These are phyloP conservation scores for Plasmodium yoelii DNA, from an alignment of 169 alveolate genomes.

Conservation along the genomic window DNA sequence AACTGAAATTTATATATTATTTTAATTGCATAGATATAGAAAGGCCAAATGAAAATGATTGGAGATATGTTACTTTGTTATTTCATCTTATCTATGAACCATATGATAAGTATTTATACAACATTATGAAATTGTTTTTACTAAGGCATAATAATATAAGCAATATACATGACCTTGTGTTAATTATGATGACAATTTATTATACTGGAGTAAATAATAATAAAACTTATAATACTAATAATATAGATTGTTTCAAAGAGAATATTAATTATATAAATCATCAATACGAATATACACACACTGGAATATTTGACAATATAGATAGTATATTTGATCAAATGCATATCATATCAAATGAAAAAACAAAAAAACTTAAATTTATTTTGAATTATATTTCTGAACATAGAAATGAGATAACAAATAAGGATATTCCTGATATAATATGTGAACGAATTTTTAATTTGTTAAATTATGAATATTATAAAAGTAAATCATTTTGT, in stretches of 20 bases:
- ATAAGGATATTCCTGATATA: too few species aligned
- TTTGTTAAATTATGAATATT: too few species aligned
- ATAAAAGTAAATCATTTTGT: too few species aligned
- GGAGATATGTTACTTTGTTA: conserved; percentile 43
- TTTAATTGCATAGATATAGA: conserved; percentile 55
- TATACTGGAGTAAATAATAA: background rate
- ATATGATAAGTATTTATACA: conserved; percentile 10
- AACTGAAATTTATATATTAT: conserved; percentile 45
- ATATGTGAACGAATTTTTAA: too few species aligned
- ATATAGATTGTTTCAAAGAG: background rate
- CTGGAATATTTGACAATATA: conserved; percentile 10
- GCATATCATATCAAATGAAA: conserved; percentile 5
- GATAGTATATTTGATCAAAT: conserved; percentile 22
- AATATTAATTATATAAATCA: background rate
- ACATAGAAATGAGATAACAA: background rate
- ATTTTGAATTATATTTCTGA: too few species aligned
- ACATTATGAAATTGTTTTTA: conserved; percentile 33
- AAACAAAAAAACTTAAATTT: background rate
- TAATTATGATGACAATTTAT: conserved; percentile 42
- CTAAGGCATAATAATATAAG: conserved; percentile 6
- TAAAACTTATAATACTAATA: too few species aligned
- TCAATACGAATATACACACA: too few species aligned
- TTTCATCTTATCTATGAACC: conserved; percentile 37
- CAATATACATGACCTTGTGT: conserved; percentile 44
- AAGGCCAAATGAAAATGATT: conserved; percentile 32